phyloP scores from a whole-genome alignment of 2,329 filamentous ascomycete species.

The Apiospora aurea region DNA sequence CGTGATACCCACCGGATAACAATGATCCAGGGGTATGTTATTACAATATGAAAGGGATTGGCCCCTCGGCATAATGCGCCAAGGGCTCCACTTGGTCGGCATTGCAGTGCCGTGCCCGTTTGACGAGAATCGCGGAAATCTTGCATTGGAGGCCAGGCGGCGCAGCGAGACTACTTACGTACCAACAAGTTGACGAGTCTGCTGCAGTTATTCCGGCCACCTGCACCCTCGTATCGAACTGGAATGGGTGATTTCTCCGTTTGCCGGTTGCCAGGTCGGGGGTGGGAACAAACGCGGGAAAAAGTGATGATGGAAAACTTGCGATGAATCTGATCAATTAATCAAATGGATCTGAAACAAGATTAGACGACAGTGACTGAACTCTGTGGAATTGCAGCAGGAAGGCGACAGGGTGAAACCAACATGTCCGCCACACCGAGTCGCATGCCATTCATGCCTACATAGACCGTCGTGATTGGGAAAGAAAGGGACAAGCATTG shows the following conservation, averaged over 20 bases:
- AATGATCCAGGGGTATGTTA: not conserved
- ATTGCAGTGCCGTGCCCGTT: not conserved
- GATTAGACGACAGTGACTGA: conserved; percentile 9
- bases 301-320: not conserved
- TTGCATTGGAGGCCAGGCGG: not conserved
- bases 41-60: not conserved
- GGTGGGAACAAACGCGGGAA: not conserved
- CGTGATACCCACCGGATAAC: not conserved
- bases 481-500: not conserved
- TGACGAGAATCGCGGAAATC: not conserved
- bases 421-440: not conserved
- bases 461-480: not conserved
- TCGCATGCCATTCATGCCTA: not conserved
- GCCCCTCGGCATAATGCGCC: conserved; percentile 13
- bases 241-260: not conserved
- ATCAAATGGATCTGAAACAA: conserved; percentile 5
- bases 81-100: conserved; percentile 4
- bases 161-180: not conserved
- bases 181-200: not conserved
- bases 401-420: conserved; percentile 15
- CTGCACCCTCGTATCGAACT: not conserved
- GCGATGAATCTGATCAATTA: not conserved
- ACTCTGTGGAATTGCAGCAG: conserved; percentile 2
- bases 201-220: not conserved
- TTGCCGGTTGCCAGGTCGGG: not conserved